phyloP scores from a whole-genome alignment of 108 stramenopile species.

The Nitzschia sp. region DNA sequence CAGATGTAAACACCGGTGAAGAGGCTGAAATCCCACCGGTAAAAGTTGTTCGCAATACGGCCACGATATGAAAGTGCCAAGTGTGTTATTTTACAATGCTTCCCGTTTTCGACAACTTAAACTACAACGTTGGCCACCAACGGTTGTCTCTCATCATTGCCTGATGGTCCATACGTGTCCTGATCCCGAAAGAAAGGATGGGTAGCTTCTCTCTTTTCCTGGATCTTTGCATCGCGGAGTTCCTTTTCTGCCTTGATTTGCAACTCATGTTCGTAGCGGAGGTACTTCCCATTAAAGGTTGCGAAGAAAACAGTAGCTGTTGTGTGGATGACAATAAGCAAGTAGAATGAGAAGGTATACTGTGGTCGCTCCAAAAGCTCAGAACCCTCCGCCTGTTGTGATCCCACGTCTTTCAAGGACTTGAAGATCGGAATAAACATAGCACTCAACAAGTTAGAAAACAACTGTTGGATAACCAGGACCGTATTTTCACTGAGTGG shows the following conservation, averaged over 20 bases:
- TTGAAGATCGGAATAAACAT: slow-evolving; percentile 87
- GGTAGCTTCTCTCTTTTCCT: not conserved
- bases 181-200: slow-evolving; percentile 8
- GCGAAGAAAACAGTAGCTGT: slow-evolving; percentile 79
- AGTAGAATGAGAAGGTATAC: slow-evolving; percentile 83
- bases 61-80: not conserved
- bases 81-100: not conserved
- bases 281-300: slow-evolving; percentile 83
- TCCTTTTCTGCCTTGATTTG: slow-evolving; percentile 51
- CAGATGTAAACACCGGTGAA: slow-evolving; percentile 69
- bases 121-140: slow-evolving; percentile 10
- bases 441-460: slow-evolving; percentile 80
- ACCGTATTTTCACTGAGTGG: slow-evolving; percentile 86
- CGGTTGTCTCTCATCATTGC: slow-evolving; percentile 9
- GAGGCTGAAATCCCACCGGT: slow-evolving; percentile 71
- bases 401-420: slow-evolving; percentile 67
- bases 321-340: slow-evolving; percentile 76
- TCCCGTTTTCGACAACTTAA: not conserved
- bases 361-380: slow-evolving; percentile 61
- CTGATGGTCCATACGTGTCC: not conserved
- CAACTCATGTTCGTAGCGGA: slow-evolving; percentile 73
- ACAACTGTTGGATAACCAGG: slow-evolving; percentile 82
- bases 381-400: slow-evolving; percentile 34
- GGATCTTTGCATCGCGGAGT: not conserved
- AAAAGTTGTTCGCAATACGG: slow-evolving; percentile 9